Evolutionary conservation across 2,329 filamentous ascomycete genomes (phyloP), one percentile per base, ranked within the genome.

Genomic region (Pseudogymnoascus sp.): DNA sequence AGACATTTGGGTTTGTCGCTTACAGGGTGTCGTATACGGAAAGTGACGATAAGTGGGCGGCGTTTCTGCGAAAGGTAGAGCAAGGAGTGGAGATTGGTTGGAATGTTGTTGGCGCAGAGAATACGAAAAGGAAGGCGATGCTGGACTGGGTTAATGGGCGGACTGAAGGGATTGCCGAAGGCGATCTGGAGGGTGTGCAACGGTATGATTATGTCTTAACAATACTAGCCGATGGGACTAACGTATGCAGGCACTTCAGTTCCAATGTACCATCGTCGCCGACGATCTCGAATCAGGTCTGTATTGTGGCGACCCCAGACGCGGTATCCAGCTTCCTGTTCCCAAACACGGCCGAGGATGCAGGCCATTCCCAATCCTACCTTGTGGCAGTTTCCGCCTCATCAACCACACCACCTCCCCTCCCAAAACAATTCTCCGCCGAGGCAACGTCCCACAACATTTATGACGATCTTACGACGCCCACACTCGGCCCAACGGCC

Each of bases 141-240:
- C 20, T 67, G 11, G 60, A 67, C 33, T 67, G 67, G 67, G 61
- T 68, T 9, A 64, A 67, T 62, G 66, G 67, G 2, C 16, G 63
- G 3, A 60, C 65, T 14, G 62, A 61, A 9, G 57, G 61, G 6
- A 65, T 68, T 18, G 35, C 60, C 4, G 65, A 68, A 38, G 65
- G 62, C 9, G 64, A 69, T 60, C 20, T 67, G 4, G 63, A 63
- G 38, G 65, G 60, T 12, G 66, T 65, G 4, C 60, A 66, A 39
- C 60, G 62, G 65, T 66, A 61, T 39, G 62, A 58, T 43, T 18
- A 28, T 6, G 8, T 5, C 54, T 60, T 30, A n/a, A 43, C 58
- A 11, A 36, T 33, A 33, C 30, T 3, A 22, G 35, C 5, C 4
- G 9, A 33, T 11, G 8, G 30, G 41, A 57, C 47, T 6, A 30